Base-by-base conservation (phyloP, 257 asterid genomes). In the Solanum sparsipilum region DNA sequence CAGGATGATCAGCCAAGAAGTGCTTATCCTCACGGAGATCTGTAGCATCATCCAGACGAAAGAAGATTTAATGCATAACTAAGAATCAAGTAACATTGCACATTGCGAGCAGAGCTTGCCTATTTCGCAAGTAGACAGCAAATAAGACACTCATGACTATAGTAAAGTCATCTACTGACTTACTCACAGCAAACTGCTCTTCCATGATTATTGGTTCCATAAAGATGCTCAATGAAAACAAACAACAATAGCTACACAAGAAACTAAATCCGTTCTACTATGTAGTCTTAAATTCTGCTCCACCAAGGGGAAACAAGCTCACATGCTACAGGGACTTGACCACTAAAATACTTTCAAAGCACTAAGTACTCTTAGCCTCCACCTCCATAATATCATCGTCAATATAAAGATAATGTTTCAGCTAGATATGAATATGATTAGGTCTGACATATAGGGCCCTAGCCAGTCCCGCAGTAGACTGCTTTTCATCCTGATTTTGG, bases 21-120 rank as follows among this genome's bases (percentile, higher is more conserved):
- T 93, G 96, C 90, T 93, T 95, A 89, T 96, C 98, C 92, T 95
- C 99, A 12, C 99, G 98, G 75, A 96, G 99, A 91, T 96, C 99
- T 96, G 87, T 89, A 84, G 60, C 52, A 85, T 31, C 67, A 84
- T 63, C 29, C 65, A 67, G 39, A n/a, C 8, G 46, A 36, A 65
- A 44, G 13, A 85, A 18, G 7, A 85, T 25, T 65, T 85, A 38
- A 67, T 29, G 58, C 79, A 85, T 60, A 23, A 39, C 82, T 23
- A 39, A 85, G 70, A 82, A 82, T 82, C 87, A 38, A 85, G 86
- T 29, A 31, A 71, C 11, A 85, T 16, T 27, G 63, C 44, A 63
- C 87, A 63, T 52, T 41, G 44, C 12, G 81, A 85, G 65, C 27
- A 67, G 85, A 79, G 60, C 1, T 85, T 18, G 56, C 25, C 29